Percentiles rank a stretch among this genome's conserved stretches.
Conservation (phyloP, 2,329 filamentous ascomycete genomes). For the Elsinoe ampelina region DNA sequence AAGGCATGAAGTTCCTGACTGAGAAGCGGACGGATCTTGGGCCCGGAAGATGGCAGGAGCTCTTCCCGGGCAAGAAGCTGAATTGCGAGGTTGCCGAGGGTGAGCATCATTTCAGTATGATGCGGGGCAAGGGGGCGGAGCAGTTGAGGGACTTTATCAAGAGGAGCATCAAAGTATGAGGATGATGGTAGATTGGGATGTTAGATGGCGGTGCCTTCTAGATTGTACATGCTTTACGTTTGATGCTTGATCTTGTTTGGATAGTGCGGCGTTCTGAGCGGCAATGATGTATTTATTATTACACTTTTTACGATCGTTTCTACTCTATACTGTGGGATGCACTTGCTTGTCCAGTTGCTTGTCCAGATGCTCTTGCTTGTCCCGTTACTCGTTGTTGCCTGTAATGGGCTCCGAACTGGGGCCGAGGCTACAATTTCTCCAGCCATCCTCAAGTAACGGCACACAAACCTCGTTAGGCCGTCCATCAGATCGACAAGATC, state of each 20-base stretch:
- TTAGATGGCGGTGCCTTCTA: background rate
- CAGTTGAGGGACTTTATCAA: constrained; percentile 19
- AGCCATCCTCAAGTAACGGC: no score
- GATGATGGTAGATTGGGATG: background rate
- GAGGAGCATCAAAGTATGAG: constrained; percentile 1
- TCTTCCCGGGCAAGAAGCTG: constrained; percentile 33
- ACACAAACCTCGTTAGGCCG: no score
- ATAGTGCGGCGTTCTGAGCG: constrained; percentile 11
- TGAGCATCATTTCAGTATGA: constrained; percentile 35
- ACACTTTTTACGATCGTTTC: background rate
- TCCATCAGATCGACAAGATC: no score
- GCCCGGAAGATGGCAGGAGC: constrained; percentile 38
- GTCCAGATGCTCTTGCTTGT: background rate
- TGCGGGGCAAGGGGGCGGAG: constrained; percentile 21
- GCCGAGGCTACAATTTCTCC: no score
- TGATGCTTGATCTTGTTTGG: background rate
- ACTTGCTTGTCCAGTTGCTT: background rate
- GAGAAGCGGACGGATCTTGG: constrained; percentile 41
- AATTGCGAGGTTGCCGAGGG: constrained; percentile 26
- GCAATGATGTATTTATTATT: background rate
- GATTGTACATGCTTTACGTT: constrained; percentile 3
- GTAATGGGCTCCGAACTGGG: no score
- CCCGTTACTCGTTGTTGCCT: no score
- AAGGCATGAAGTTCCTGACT: constrained; percentile 42
- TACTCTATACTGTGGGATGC: background rate